Base-by-base conservation (phyloP, 345 rosid genomes). In the Passiflora organensis region DNA sequence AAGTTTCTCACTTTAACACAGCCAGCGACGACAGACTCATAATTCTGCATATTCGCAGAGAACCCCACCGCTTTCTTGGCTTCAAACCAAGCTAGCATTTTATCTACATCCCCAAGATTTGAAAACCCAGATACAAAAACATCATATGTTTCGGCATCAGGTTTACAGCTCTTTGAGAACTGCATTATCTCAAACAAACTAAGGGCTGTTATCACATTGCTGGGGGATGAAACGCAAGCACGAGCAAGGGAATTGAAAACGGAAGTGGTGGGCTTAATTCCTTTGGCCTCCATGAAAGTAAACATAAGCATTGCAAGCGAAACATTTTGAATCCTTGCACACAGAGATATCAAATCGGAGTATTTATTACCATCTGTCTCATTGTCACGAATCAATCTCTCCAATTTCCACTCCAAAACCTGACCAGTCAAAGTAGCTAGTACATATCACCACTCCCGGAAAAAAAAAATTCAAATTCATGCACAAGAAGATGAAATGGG, bases 321-420 rank as follows among this genome's bases (percentile, higher is more conserved):
- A 13, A 49, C 43, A 56, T 72, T 66, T 32, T 43, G 72, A 59
- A 69, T 52, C 56, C 62, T 72, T 13, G 70, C 75, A 56, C 68
- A 76, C 6, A 69, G 70, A 43, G 75, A 59, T 13, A 76, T 66
- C 22, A 76, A 28, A 34, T 65, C n/a, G 43, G 66, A 65, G 66
- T 53, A 76, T 10, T 51, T 51, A 47, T 51, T 48, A 46, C 16
- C 44, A 28, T 51, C 58, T 19, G 39, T 48, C 55, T 55, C 72
- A 22, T 62, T 36, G 46, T 49, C 56, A n/a, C 66, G 49, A 38
- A 63, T 43, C 75, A 72, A 53, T 48, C 71, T 65, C 55, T 69
- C 70, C 48, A 76, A 58, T 66, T 62, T 76, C 80, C 77, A 68
- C 57, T 76, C 77, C 18, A 76, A 24, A 50, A 62, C 77, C 80